phyloP scores from a whole-genome alignment of 2,329 filamentous ascomycete species.

The Colletotrichum echinochloae region DNA sequence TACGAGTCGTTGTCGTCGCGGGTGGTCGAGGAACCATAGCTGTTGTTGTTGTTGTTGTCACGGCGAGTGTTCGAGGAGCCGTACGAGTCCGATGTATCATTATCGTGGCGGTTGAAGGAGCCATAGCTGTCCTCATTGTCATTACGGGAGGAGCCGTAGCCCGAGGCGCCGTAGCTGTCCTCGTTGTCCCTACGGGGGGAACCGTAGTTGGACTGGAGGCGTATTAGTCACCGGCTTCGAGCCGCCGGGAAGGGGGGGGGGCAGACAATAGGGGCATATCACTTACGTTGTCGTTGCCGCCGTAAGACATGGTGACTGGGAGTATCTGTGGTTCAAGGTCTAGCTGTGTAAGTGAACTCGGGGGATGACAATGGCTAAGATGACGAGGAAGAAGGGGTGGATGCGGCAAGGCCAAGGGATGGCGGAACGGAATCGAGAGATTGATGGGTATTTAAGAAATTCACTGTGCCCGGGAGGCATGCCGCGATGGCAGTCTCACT shows the following conservation, averaged over 20 bases:
- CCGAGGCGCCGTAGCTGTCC: conserved; percentile 44
- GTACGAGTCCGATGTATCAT: conserved; percentile 17
- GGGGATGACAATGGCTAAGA: neutral
- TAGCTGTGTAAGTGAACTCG: neutral
- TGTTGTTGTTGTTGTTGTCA: conserved; percentile 1
- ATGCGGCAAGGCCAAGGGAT: neutral
- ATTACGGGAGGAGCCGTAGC: conserved; percentile 42
- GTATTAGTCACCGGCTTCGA: conserved; percentile 17
- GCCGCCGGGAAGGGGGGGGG: neutral
- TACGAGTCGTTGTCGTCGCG: conserved; percentile 37
- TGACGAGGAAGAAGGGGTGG: conserved; percentile 13
- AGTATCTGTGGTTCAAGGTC: neutral
- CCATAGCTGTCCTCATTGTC: conserved; percentile 41
- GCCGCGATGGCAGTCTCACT: conserved; percentile 25
- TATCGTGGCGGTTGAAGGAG: conserved; percentile 40
- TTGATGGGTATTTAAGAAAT: conserved; percentile 28
- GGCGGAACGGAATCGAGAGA: neutral
- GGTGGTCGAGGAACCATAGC: conserved; percentile 36
- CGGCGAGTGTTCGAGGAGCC: neutral
- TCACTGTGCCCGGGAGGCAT: neutral
- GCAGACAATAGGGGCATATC: neutral
- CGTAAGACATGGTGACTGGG: conserved; percentile 59
- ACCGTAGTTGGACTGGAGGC: conserved; percentile 44
- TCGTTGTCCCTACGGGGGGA: conserved; percentile 33
- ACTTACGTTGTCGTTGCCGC: conserved; percentile 55